Base-by-base conservation (phyloP, 2,329 filamentous ascomycete species). In the Teratosphaeria pseudoeucalypti region DNA sequence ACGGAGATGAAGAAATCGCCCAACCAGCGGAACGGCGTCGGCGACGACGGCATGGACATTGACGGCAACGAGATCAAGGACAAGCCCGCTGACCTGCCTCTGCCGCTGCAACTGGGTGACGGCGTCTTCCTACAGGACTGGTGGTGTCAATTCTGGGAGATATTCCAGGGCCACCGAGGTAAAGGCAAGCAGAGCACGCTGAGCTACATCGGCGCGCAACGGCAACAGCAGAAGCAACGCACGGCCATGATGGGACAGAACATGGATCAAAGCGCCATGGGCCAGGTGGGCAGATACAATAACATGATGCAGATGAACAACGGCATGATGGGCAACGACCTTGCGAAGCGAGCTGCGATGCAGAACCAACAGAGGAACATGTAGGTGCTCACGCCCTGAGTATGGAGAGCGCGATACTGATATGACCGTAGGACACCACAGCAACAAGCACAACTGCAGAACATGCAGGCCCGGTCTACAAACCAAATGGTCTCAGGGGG, bases 81-180 rank as follows among this genome's bases (percentile, higher is more conserved):
- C 72, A 81, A 88, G 52, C 89, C 89, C 0, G 83, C 86, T 60
- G 91, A 95, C 70, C 81, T 97, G 47, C 92, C 92, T 4, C 81
- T 83, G 6, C 86, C 90, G 12, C 85, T 85, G 63, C 78, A 90
- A 6, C 85, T 86, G 55, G 79, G 80, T 58, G 88, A 87, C 68
- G 88, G 83, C 63, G 90, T 89, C 29, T 97, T 99, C 70, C 80
- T 99, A n/a, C 88, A 90, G 67, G 94, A 97, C 70, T 99, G 94
- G 94, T 99, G 95, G 79, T 90, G 87, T 70, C 82, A 96, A 57
- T 99, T 99, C 74, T 97, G 91, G 91, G 94, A 99, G 70, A 90
- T 97, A 67, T 95, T 89, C 75, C 85, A 85, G 70, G 90, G 90
- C 59, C 89, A 92, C 71, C 88, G 90, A 70, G 83, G 66, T 55